Evolutionary conservation across 208 protist genomes (phyloP).

Genomic region (Leishmania guyanensis): DNA sequence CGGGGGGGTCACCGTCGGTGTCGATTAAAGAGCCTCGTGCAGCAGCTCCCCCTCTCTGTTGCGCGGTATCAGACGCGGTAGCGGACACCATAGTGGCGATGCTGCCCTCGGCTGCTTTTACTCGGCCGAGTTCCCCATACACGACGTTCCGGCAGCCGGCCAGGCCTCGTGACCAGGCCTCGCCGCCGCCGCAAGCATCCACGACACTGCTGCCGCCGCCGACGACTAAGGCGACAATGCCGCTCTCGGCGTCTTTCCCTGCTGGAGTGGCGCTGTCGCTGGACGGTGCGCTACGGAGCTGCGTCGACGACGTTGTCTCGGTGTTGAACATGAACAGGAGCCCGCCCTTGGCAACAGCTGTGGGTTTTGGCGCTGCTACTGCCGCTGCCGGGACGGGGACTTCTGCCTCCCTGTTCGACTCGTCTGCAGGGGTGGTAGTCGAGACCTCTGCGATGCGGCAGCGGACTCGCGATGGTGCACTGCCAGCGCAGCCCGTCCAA

Average conservation of each 20-base stretch:
- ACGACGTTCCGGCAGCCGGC: background rate
- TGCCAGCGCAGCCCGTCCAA: background rate
- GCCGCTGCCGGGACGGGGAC: background rate
- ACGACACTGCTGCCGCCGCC: background rate
- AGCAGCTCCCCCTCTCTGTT: background rate
- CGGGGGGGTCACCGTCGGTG: background rate
- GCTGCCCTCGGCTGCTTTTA: background rate
- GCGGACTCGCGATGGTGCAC: background rate
- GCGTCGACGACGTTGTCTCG: background rate
- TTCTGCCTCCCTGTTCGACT: background rate
- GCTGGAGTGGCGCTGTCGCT: background rate
- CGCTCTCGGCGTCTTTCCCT: background rate
- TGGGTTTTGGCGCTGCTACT: background rate
- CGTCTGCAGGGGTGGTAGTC: background rate
- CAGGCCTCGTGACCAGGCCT: background rate
- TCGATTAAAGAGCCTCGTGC: background rate
- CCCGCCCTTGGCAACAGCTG: background rate
- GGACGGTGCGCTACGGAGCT: background rate
- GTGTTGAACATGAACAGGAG: background rate
- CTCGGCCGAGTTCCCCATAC: background rate
- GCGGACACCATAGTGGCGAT: background rate
- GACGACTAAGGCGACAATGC: background rate
- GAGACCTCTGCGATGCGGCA: background rate
- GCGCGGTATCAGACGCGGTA: background rate
- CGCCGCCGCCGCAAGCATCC: background rate